Evolutionary conservation across 2,329 filamentous ascomycete genomes (phyloP), one percentile per base, ranked within the genome.

Genomic region (Colletotrichum lini): DNA sequence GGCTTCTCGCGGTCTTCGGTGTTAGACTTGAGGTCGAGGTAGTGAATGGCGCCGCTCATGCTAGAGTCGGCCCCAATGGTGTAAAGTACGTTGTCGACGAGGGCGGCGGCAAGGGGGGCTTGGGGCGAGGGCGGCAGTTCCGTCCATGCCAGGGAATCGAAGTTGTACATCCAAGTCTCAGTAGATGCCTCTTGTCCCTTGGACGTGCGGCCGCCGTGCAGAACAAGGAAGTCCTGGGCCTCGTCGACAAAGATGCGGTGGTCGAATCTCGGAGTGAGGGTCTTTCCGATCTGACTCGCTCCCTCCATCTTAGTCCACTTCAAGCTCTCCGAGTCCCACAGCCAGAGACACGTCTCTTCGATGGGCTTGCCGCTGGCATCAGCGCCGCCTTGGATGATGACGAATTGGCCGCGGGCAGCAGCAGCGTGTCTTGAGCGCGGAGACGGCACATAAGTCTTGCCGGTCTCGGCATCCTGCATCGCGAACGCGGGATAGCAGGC

Each of bases 111-210:
- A 0, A 82, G 69, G 3, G 82, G 79, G 1, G 81, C 57, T 1
- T 76, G 80, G 0, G 84, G 81, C 2, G 84, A 81, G 0, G 81
- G 76, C 0, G 88, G 86, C 13, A 90, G 80, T 45, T 83, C 81
- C 2, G 81, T 83, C 88, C 88, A 90, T 0, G 82, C 84, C 5
- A 82, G 80, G 3, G 82, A 80, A 30, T 79, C 79, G 50, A 87
- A 81, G 68, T 88, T 83, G 74, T 88, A 89, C 45, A 84, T 80
- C 81, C 88, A 87, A 10, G 83, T 82, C 72, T 89, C 88, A 8
- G 83, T 82, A 72, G 89, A 86, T 10, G 79, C 81, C 10, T 79
- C 74, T 13, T 72, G 73, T 9, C 73, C 77, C 0, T 70, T 63
- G 2, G 74, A 73, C 8, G 78, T 77, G 7, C 75, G 78, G 3